Percentiles rank a stretch among this genome's conserved stretches.
phyloP scores from a whole-genome alignment of 768 basidiomycete genomes.

The Mycena epipterygia region DNA sequence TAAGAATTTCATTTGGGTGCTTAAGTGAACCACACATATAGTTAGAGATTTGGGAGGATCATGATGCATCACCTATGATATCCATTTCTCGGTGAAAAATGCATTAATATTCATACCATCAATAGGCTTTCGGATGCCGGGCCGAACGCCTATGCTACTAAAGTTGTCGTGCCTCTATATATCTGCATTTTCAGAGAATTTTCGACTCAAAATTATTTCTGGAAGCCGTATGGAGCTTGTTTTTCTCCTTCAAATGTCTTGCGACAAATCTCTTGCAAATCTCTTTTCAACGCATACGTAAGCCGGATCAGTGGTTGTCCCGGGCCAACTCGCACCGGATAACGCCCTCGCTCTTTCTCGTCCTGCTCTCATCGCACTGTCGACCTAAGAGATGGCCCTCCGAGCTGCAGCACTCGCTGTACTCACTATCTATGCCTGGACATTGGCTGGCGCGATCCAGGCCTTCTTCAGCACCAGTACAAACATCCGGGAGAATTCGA shows the following conservation, averaged over 20 bases:
- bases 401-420: slow-evolving; percentile 16
- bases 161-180: background rate
- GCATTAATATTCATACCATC: no score
- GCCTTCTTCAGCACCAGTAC: slow-evolving; percentile 22
- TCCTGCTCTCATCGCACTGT: slow-evolving; percentile 19
- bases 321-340: slow-evolving; percentile 18
- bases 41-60: no score
- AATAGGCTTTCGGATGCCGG: no score
- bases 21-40: no score
- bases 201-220: slow-evolving; percentile 5
- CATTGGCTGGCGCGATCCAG: slow-evolving; percentile 14
- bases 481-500: slow-evolving; percentile 14
- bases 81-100: no score
- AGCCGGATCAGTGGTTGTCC: slow-evolving; percentile 18
- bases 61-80: no score
- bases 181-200: slow-evolving; percentile 7
- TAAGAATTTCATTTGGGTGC: no score
- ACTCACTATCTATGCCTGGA: slow-evolving; percentile 12
- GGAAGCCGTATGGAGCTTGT: slow-evolving; percentile 1
- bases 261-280: slow-evolving; percentile 6
- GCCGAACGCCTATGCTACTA: no score
- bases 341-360: slow-evolving; percentile 7
- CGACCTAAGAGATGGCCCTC: slow-evolving; percentile 19
- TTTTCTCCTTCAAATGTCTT: slow-evolving; percentile 7
- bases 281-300: slow-evolving; percentile 14